Evolutionary conservation across 2,329 filamentous ascomycete species (phyloP).

Genomic region (Coleophoma eucalyptorum): DNA sequence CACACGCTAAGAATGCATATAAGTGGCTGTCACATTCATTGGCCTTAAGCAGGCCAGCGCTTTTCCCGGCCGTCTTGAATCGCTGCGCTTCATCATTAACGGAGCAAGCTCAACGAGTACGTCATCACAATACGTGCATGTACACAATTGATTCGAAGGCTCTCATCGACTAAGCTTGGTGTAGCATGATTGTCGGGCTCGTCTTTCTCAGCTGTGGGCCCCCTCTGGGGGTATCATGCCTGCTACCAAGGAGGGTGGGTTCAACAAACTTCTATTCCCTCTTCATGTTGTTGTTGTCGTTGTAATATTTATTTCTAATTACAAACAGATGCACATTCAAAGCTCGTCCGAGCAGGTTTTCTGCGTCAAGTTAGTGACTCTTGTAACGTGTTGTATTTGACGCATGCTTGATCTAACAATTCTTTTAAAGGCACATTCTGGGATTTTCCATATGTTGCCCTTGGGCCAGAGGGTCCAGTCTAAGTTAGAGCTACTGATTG

Average conservation of each 20-base stretch:
- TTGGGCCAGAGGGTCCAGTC: conserved; percentile 82
- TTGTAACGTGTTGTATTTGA: no score
- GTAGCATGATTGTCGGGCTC: conserved; percentile 51
- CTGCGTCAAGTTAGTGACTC: conserved; percentile 57
- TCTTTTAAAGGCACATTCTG: conserved; percentile 67
- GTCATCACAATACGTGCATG: conserved; percentile 1
- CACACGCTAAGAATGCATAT: no score
- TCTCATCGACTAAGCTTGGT: neutral
- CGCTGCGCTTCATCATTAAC: no score
- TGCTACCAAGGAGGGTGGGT: conserved; percentile 48
- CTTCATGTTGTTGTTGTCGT: neutral
- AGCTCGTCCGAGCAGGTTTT: conserved; percentile 69
- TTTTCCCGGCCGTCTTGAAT: no score
- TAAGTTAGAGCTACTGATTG: conserved; percentile 81
- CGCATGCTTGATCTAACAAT: neutral
- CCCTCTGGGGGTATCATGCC: conserved; percentile 68
- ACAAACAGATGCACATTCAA: conserved; percentile 56
- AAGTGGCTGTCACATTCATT: no score
- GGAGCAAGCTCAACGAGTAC: no score
- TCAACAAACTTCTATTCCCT: no score
- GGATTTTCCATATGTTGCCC: conserved; percentile 89
- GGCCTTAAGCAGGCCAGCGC: no score
- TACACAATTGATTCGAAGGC: no score
- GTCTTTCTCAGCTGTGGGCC: conserved; percentile 74
- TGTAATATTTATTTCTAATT: conserved; percentile 1